phyloP scores from a whole-genome alignment of 257 asterid species.

The Linaria vulgaris region DNA sequence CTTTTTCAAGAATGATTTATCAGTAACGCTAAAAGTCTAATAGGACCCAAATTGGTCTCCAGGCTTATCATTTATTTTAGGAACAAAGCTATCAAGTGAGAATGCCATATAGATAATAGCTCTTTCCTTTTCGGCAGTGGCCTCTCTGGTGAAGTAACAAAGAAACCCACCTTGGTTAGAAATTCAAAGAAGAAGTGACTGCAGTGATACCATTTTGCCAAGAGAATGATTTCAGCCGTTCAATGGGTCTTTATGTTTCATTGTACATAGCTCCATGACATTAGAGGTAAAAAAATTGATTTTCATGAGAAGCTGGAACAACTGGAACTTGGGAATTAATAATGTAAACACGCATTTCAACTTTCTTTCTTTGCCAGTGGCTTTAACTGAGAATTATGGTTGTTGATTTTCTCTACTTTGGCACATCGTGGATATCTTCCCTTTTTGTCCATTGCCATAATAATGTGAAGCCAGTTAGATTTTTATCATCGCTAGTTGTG shows the following conservation, averaged over 20 bases:
- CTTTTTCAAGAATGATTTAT: neutral
- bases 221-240: conserved; percentile 5
- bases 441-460: neutral
- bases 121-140: conserved; percentile 11
- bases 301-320: neutral
- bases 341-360: too few species aligned
- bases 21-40: neutral
- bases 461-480: neutral
- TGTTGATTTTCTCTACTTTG: neutral
- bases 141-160: conserved; percentile 11
- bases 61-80: conserved; percentile 10
- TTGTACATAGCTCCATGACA: neutral
- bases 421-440: neutral
- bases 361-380: conserved; percentile 16
- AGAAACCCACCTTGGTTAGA: neutral
- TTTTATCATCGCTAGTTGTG: neutral
- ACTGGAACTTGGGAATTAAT: neutral
- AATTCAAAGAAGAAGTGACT: conserved; percentile 9
- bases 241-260: conserved; percentile 18
- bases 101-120: neutral
- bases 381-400: conserved; percentile 2
- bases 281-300: neutral
- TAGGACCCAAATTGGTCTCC: conserved; percentile 7
- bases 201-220: neutral
- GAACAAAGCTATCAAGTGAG: conserved; percentile 17